Evolutionary conservation across 2,329 filamentous ascomycete species (phyloP).

Genomic region (Trichoderma gracile): DNA sequence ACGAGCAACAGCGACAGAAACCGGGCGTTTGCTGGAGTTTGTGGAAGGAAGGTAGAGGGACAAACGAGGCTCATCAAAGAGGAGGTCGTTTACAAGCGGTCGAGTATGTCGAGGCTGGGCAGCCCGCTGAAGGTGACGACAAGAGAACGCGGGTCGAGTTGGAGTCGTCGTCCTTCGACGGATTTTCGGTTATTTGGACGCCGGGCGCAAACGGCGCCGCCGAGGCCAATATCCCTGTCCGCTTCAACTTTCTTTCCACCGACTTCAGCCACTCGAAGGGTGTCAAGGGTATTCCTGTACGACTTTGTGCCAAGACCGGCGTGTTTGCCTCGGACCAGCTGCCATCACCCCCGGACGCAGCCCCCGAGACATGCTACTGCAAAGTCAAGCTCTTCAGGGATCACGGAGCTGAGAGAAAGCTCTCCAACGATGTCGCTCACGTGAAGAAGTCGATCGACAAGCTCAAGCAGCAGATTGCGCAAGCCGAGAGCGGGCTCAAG

Average conservation of each 20-base stretch:
- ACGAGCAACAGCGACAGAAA: slow-evolving; percentile 85
- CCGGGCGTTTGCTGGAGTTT: slow-evolving; percentile 81
- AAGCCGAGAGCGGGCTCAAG: slow-evolving; percentile 68
- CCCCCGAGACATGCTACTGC: slow-evolving; percentile 81
- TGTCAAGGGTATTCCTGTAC: slow-evolving; percentile 93
- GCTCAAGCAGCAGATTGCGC: slow-evolving; percentile 87
- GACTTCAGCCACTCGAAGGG: slow-evolving; percentile 99
- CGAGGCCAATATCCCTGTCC: slow-evolving; percentile 84
- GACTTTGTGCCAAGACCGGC: slow-evolving; percentile 88
- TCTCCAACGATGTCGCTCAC: slow-evolving; percentile 91
- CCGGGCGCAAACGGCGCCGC: slow-evolving; percentile 66
- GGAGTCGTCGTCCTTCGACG: slow-evolving; percentile 82
- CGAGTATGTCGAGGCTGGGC: slow-evolving; percentile 77
- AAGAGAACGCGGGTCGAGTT: slow-evolving; percentile 69
- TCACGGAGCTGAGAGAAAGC: slow-evolving; percentile 90
- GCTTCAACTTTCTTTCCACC: slow-evolving; percentile 97
- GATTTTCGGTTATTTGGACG: slow-evolving; percentile 89
- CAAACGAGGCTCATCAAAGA: slow-evolving; percentile 89
- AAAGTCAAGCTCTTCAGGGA: slow-evolving; percentile 97
- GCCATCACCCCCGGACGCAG: slow-evolving; percentile 47
- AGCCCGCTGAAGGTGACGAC: slow-evolving; percentile 61
- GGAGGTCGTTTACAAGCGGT: slow-evolving; percentile 92
- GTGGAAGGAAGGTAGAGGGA: slow-evolving; percentile 96
- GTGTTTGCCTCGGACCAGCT: slow-evolving; percentile 57
- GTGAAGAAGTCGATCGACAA: slow-evolving; percentile 98